Base-by-base conservation (phyloP, 2,329 filamentous ascomycete genomes). In the Sphaerulina musiva region DNA sequence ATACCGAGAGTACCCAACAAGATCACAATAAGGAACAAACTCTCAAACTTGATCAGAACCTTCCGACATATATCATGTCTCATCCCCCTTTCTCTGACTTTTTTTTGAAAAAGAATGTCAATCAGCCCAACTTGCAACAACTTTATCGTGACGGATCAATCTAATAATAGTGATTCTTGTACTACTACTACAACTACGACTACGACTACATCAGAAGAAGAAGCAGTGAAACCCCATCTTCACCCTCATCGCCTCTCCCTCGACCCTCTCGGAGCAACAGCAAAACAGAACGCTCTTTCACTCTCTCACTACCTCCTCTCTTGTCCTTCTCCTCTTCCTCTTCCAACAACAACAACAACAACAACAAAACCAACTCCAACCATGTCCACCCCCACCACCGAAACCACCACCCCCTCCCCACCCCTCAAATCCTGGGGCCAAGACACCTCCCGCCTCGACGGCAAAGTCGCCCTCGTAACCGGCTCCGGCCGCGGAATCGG, bases 401-500 rank as follows among this genome's bases (percentile, higher is more conserved):
- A 38, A 31, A n/a, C 11, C 48, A 54, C 63, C 43, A 57, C 58
- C 55, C 65, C 59, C 62, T 72, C 72, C 48, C 66, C 69, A 66
- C 61, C 65, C 63, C 54, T 61, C 44, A 51, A 59, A 56, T 68
- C 69, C 51, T 51, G 48, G 48, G 48, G 48, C 34, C 66, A 73
- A 62, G 72, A 74, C 59, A 75, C 71, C 63, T 77, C 75, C 70
- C 75, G 74, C 69, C 70, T 78, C 54, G 74, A 77, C 68, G 76
- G 76, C 71, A 78, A 78, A 69, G 75, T 78, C 64, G 76, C 76
- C 64, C 74, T 78, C 62, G 76, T 78, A 65, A 78, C 76, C 60
- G 76, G 76, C 66, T 77, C 75, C 55, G 76, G 80, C 64, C 81
- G 83, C 69, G 83, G 83, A 62, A 85, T 86, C 60, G 83, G 83